These are phyloP conservation scores for Paspalum vaginatum DNA, from an alignment of 176 grass and related monocot genomes.

Conservation along the genomic window DNA sequence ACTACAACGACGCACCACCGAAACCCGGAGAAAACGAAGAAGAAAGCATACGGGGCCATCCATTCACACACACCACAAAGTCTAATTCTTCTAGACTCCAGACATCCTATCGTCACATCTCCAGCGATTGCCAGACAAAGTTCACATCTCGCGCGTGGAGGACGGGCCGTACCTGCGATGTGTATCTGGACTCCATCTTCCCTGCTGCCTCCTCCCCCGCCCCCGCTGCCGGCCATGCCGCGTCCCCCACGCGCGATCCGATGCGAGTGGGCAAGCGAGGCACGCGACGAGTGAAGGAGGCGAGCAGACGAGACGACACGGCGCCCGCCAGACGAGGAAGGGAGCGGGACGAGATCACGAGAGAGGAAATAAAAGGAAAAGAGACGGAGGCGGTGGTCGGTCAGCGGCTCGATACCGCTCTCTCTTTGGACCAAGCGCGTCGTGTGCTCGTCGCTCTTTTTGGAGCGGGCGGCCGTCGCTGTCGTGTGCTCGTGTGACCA, in stretches of 20 bases:
- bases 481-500: too few relatives aligned
- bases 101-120: background rate
- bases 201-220: background rate
- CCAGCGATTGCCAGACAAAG: background rate
- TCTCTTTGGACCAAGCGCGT: too few relatives aligned
- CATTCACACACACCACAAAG: background rate
- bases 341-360: too few relatives aligned
- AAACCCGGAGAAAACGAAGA: background rate
- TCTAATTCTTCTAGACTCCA: background rate
- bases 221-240: constrained; percentile 35
- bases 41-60: background rate
- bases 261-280: background rate
- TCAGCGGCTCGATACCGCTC: too few relatives aligned
- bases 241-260: constrained; percentile 37
- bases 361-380: too few relatives aligned
- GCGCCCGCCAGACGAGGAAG: background rate
- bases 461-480: background rate
- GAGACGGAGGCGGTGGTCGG: too few relatives aligned
- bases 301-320: background rate
- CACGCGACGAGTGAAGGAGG: constrained; percentile 15
- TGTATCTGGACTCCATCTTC: constrained; percentile 46
- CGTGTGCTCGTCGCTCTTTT: background rate
- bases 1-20: background rate
- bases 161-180: constrained; percentile 44
- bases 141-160: background rate